Evolutionary conservation across 768 basidiomycete species (phyloP), one percentile per base, ranked within the genome.

Genomic region (Naganishia kalamii): DNA sequence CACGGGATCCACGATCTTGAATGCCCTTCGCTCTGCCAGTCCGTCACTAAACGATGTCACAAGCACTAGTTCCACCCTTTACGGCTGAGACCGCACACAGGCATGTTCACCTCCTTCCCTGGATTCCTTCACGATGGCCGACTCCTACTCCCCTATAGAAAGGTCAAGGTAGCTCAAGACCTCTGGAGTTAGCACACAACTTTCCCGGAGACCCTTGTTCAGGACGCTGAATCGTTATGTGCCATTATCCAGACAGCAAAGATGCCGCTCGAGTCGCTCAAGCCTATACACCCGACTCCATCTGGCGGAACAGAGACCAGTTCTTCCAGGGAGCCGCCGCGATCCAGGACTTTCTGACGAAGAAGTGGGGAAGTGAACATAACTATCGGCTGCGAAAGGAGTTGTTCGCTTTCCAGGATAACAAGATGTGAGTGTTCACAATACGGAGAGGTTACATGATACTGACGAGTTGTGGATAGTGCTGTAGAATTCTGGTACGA

Each of bases 221-320:
- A 19, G 11, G n/a, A 50, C 48, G 21, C 11, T 15, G 6, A 37
- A 83, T 73, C 79, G 80, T 6, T 51, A 23, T 37, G 12, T 37
- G 17, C 40, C n/a, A 4, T 27, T 30, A 37, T 30, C 65, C 41
- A 75, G 74, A 77, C 62, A 73, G 72, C 13, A 46, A 61, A 12
- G 54, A 67, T 19, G 67, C 72, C 0, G 43, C 66, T 21, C 60
- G 76, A 54, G 80, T 84, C 61, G 76, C 81, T 0, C 75, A 79
- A 0, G 84, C 81, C 0, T 85, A 85, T 74, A 84, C 84, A 0
- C 76, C 80, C 32, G 81, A 84, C 70, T 81, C 81, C 4, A 75
- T 82, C 70, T 85, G 84, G 85, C 77, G 85, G 25, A 86, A 86
- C 75, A 78, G 85, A 35, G 82, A 81, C 71, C 63, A 73, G 19